A percentile compares a stretch with the other conserved stretches of the same genome.
Conservation (phyloP, 2,329 filamentous ascomycete species). For the Rutstroemia sp. region DNA sequence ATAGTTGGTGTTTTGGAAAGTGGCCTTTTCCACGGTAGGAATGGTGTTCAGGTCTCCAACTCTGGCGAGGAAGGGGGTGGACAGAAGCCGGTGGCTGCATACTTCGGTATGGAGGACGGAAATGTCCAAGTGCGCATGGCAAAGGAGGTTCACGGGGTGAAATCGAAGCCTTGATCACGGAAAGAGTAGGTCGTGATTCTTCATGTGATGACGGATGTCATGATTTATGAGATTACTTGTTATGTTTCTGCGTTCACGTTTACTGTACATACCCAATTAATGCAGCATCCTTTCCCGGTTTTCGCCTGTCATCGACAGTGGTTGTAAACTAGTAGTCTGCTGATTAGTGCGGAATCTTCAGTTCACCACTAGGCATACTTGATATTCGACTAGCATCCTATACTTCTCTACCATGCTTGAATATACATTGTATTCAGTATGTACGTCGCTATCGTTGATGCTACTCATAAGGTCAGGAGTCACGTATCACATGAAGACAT, state of each 20-base stretch:
- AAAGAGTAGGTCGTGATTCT: background rate
- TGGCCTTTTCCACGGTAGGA: conserved; percentile 78
- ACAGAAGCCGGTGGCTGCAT: conserved; percentile 87
- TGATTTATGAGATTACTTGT: background rate
- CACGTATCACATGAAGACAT: no score
- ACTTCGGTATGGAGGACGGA: conserved; percentile 86
- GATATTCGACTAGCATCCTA: no score
- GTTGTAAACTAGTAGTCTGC: no score
- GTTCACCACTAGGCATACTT: no score
- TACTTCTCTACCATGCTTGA: no score
- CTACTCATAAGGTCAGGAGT: no score
- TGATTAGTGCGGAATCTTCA: no score
- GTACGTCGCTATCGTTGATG: no score
- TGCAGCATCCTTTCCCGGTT: no score
- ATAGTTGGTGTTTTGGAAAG: conserved; percentile 88
- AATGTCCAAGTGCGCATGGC: conserved; percentile 49
- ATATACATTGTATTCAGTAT: no score
- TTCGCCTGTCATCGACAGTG: no score
- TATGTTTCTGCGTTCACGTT: background rate
- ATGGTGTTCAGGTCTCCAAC: conserved; percentile 62
- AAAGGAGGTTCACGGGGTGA: conserved; percentile 17
- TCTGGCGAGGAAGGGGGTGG: conserved; percentile 57
- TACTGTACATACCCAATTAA: no score
- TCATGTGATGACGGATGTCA: background rate
- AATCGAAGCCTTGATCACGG: conserved; percentile 2